Evolutionary conservation across 2,329 filamentous ascomycete species (phyloP).

Genomic region (Colletotrichum simmondsii): DNA sequence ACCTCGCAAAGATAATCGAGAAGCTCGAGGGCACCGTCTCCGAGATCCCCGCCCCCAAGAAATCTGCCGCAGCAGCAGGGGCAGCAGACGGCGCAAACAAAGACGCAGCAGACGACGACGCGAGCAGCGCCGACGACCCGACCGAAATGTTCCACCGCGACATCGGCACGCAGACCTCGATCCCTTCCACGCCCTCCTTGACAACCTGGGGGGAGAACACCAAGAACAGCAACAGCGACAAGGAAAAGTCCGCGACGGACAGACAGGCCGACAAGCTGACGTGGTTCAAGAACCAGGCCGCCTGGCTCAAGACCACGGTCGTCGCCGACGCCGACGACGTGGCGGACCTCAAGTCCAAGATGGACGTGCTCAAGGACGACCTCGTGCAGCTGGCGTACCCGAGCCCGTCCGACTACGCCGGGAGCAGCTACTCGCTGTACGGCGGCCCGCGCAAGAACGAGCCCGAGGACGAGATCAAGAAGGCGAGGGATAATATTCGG

Average conservation of each 20-base stretch:
- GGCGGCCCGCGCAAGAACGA: conserved; percentile 58
- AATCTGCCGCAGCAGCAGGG: conserved; percentile 20
- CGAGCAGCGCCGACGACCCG: conserved; percentile 66
- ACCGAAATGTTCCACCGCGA: conserved; percentile 86
- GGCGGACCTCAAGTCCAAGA: conserved; percentile 61
- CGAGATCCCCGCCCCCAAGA: conserved; percentile 60
- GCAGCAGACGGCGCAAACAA: conserved; percentile 22
- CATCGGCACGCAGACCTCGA: conserved; percentile 80
- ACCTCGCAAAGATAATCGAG: conserved; percentile 58
- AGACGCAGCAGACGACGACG: conserved; percentile 25
- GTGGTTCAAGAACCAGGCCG: conserved; percentile 54
- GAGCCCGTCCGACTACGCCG: conserved; percentile 49
- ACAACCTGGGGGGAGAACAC: neutral
- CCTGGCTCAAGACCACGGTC: conserved; percentile 55
- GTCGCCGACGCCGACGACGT: conserved; percentile 57
- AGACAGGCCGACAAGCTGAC: conserved; percentile 55
- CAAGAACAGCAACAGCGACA: conserved; percentile 16
- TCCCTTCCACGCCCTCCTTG: conserved; percentile 35
- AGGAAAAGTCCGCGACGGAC: conserved; percentile 33
- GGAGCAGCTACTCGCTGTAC: conserved; percentile 52
- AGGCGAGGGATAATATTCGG: conserved; percentile 79
- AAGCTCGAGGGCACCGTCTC: conserved; percentile 70
- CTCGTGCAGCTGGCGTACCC: conserved; percentile 69
- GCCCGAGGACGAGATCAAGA: conserved; percentile 77
- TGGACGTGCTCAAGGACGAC: conserved; percentile 73